Evolutionary conservation across 352 stramenopile genomes (phyloP).

Genomic region (Pythium biforme): DNA sequence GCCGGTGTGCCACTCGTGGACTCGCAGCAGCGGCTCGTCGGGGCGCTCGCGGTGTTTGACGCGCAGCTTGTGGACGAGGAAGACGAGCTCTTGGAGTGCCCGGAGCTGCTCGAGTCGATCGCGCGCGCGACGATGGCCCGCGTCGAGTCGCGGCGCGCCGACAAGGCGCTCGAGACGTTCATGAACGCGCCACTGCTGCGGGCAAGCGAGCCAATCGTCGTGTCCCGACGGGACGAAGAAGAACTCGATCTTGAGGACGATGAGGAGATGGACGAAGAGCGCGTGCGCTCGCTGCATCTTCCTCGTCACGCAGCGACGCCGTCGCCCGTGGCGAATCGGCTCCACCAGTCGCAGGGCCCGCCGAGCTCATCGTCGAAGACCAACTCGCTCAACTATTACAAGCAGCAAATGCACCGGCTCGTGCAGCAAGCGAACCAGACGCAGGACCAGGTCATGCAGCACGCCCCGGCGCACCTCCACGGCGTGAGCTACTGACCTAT

Average conservation of each 20-base stretch:
- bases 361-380: conserved; percentile 7
- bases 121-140: conserved; percentile 34
- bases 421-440: conserved; percentile 68
- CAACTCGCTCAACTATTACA: conserved; percentile 47
- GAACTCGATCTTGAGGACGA: conserved; percentile 21
- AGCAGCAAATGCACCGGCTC: conserved; percentile 66
- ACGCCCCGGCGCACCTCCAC: conserved; percentile 14
- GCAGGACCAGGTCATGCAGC: conserved; percentile 65
- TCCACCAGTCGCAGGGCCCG: conserved; percentile 2
- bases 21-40: conserved; percentile 41
- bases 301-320: neutral
- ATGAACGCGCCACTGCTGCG: conserved; percentile 49
- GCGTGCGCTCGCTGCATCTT: conserved; percentile 2
- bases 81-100: conserved; percentile 37
- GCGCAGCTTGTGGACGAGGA: conserved; percentile 37
- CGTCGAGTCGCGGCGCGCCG: conserved; percentile 43
- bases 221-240: neutral
- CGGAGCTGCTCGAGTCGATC: conserved; percentile 38
- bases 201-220: conserved; percentile 40
- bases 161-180: conserved; percentile 55
- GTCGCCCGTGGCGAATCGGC: neutral
- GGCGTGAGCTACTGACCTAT: conserved; percentile 24
- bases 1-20: conserved; percentile 59
- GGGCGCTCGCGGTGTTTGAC: conserved; percentile 71
- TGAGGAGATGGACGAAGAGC: conserved; percentile 9